Base-by-base conservation (phyloP, 2,329 filamentous ascomycete genomes). In the Paraphaeosphaeria sporulosa region DNA sequence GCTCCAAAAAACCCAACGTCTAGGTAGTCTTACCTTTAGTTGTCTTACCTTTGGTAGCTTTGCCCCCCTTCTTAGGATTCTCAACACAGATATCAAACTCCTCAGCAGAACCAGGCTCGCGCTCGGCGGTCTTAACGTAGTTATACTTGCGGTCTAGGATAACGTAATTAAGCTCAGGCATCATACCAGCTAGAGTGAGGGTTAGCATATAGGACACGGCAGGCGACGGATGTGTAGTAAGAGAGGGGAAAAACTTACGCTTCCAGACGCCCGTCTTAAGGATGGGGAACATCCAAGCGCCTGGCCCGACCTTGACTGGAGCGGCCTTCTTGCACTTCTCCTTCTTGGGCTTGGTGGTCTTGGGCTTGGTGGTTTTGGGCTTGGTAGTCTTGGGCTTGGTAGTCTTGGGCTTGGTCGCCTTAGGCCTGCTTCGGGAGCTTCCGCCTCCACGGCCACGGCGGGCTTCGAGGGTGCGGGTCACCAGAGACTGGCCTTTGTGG, bases 61-160 rank as follows among this genome's bases (percentile, higher is more conserved):
- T 34, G 10, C 30, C 23, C 21, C 27, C 30, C 34, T 54, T 54
- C 51, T 54, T 34, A 12, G 48, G 17, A 5, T 40, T 42, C 17
- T 52, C 49, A 23, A 36, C 36, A 30, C 52, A 55, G 19, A 46
- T 36, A 15, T 55, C 40, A 46, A 21, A 55, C 21, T 43, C 34
- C 38, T 55, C 52, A 17, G 27, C 40, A 6, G 52, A 55, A n/a
- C 52, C 52, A 46, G 52, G 52, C 52, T 55, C 42, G 30, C 52
- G 23, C 42, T 55, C 52, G n/a, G n/a, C 42, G n/a, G 52, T 55
- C 42, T 55, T 55, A 17, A 55, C 27, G 52, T 55, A 55, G 52
- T 55, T 55, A 40, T 34, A 55, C 42, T 55, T 55, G 52, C 34
- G 21, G 52, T 55, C 52, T 15, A 55, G 40, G 32, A 55, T 46